Base-by-base conservation (phyloP, 73 alveolate genomes). In the Paramecium pentaurelia region DNA sequence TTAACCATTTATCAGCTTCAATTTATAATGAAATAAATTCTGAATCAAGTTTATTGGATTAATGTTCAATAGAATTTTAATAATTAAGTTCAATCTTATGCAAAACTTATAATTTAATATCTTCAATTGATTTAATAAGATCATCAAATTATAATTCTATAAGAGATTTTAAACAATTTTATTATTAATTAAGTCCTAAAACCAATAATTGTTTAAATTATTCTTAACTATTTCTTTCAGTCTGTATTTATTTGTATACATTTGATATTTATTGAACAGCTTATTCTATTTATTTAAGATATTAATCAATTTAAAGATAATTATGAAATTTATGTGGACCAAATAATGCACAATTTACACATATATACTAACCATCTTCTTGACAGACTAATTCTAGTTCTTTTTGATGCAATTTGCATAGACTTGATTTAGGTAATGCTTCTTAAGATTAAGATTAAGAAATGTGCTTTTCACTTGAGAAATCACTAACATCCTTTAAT, bases 281-380 rank as follows among this genome's bases (percentile, higher is more conserved):
- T 77, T 93, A 93, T 84, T 95, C 96, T 92, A 94, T 83, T 71
- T 96, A 97, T 27, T 94, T 93, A 42, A 96, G 83, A 70, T 94
- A 80, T 68, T 68, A 95, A 12, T 96, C 95, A 60, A 96, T 94
- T 10, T 92, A 92, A 7, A 95, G 58, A 58, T 95, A 95, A 73
- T 96, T 95, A 83, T 96, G 99, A 59, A 94, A 94, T 92, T 95
- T 96, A 95, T 96, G 99, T 11, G 40, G 85, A 20, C 99, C 99
- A 73, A 96, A 96, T 68, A 96, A 92, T 8, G 98, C 99, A 70
- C 99, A 96, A 92, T 95, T 95, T 8, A 97, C 94, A 85, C 99
- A 96, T 18, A 96, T 96, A 86, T 95, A 93, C 45, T 95, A 92
- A 22, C 93, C 89, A 71, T 96, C 99, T 64, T 96, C 98, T 6